phyloP scores from a whole-genome alignment of 139 green algal genomes.

The Eudorina sp. region DNA sequence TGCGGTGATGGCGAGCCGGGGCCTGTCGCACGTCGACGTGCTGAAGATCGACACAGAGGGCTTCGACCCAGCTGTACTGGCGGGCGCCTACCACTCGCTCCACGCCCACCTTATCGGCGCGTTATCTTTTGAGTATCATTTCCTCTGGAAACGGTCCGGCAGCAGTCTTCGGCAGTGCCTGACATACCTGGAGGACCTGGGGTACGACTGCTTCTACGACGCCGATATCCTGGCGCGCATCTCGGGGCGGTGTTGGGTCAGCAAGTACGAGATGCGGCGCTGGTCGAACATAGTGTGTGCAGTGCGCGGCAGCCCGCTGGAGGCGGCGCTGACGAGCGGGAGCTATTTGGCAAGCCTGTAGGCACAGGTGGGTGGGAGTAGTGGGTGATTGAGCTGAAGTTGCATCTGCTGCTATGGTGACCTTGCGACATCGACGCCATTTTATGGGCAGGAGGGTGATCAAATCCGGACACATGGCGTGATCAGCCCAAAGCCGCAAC shows the following conservation, averaged over 20 bases:
- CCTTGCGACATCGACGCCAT: no score
- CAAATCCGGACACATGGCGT: no score
- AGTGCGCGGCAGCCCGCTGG: neutral
- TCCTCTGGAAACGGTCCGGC: neutral
- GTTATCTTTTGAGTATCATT: neutral
- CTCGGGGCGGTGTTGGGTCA: neutral
- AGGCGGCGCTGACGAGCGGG: no score
- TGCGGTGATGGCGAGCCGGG: neutral
- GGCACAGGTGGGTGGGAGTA: no score
- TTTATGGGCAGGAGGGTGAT: no score
- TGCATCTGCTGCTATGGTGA: no score
- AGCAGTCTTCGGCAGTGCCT: neutral
- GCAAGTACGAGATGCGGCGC: neutral
- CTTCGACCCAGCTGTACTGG: neutral
- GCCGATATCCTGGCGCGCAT: neutral
- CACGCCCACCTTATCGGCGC: neutral
- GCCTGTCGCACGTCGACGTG: neutral
- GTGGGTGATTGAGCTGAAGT: no score
- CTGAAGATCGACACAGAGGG: constrained; percentile 25
- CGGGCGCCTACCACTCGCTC: neutral
- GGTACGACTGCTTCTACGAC: constrained; percentile 22
- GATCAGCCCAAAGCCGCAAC: no score
- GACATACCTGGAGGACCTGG: neutral
- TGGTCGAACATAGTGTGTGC: constrained; percentile 1
- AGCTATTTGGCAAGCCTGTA: no score